Conservation (phyloP, 2,329 filamentous ascomycete species). For the Phialophora verrucosa region DNA sequence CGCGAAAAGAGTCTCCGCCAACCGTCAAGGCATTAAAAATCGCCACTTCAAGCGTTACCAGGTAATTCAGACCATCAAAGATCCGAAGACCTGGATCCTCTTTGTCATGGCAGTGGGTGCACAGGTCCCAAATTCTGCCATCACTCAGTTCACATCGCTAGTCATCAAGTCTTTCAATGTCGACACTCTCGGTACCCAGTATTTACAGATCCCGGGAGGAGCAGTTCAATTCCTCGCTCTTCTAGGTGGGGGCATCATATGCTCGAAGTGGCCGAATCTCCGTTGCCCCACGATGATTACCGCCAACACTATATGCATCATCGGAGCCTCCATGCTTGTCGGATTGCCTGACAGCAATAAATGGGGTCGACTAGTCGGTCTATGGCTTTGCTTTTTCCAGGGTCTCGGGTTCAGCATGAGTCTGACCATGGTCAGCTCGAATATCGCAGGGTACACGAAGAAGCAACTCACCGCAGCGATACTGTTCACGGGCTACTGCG, state of each 20-base stretch:
- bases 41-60: slow-evolving; percentile 55
- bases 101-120: slow-evolving; percentile 61
- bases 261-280: slow-evolving; percentile 56
- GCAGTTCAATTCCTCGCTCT: slow-evolving; percentile 63
- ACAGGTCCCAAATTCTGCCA: slow-evolving; percentile 62
- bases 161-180: slow-evolving; percentile 57
- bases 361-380: slow-evolving; percentile 63
- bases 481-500: slow-evolving; percentile 37
- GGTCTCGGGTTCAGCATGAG: slow-evolving; percentile 60
- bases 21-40: slow-evolving; percentile 62
- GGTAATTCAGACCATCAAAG: slow-evolving; percentile 54
- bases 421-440: slow-evolving; percentile 56
- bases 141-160: slow-evolving; percentile 58
- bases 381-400: slow-evolving; percentile 64
- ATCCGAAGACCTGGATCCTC: slow-evolving; percentile 66
- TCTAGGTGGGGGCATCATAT: slow-evolving; percentile 58
- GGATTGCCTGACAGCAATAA: slow-evolving; percentile 58
- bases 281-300: slow-evolving; percentile 63
- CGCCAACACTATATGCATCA: slow-evolving; percentile 62
- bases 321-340: slow-evolving; percentile 60
- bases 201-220: slow-evolving; percentile 66
- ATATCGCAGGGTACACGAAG: slow-evolving; percentile 40
- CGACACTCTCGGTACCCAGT: slow-evolving; percentile 59
- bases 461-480: slow-evolving; percentile 35
- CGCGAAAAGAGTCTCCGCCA: slow-evolving; percentile 58